phyloP scores from a whole-genome alignment of 2,329 filamentous ascomycete genomes.

The Amphichorda felina region DNA sequence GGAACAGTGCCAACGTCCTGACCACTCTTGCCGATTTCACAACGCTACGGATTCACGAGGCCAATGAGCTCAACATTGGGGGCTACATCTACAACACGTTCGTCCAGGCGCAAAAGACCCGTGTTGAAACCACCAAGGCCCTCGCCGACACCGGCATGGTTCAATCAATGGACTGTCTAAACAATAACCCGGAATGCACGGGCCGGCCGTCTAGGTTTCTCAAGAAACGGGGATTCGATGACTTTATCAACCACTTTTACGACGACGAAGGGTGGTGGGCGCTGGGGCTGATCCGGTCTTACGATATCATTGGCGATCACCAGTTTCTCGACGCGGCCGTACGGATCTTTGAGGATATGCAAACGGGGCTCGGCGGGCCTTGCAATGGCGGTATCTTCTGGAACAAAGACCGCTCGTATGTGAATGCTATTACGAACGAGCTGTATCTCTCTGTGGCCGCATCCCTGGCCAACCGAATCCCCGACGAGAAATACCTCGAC shows the following conservation, averaged over 20 bases:
- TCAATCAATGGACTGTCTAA: too few relatives aligned
- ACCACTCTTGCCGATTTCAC: conserved; percentile 48
- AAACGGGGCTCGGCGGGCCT: conserved; percentile 24
- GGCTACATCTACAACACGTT: conserved; percentile 32
- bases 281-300: conserved; percentile 43
- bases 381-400: conserved; percentile 46
- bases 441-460: conserved; percentile 43
- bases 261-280: conserved; percentile 57
- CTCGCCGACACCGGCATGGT: conserved; percentile 22
- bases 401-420: conserved; percentile 33
- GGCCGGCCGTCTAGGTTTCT: background rate
- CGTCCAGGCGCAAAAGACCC: conserved; percentile 27
- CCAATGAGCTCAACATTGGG: conserved; percentile 24
- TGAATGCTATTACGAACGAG: conserved; percentile 47
- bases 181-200: conserved; percentile 12
- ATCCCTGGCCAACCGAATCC: conserved; percentile 36
- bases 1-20: conserved; percentile 59
- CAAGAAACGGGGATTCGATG: conserved; percentile 10
- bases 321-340: conserved; percentile 41
- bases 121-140: conserved; percentile 23
- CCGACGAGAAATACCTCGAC: conserved; percentile 28
- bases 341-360: conserved; percentile 44
- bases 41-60: conserved; percentile 16
- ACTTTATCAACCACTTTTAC: conserved; percentile 41
- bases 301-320: conserved; percentile 37